phyloP scores from a whole-genome alignment of 2,329 filamentous ascomycete genomes.

The Microcyclospora tardicrescens region DNA sequence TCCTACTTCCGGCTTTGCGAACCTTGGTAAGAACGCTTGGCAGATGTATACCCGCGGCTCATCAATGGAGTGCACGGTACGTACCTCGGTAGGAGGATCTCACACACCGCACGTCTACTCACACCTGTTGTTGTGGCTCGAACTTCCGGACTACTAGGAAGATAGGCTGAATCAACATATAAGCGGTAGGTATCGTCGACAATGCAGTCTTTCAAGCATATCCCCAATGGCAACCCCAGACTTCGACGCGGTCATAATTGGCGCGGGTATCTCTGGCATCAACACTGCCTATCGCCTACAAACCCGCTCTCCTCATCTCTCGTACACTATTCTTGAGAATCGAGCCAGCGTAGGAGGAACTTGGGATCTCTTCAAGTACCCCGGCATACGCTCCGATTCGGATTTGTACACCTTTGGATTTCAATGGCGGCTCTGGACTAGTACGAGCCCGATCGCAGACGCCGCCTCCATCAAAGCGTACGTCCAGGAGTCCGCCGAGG shows the following conservation, averaged over 20 bases:
- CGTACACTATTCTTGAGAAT: conserved; percentile 55
- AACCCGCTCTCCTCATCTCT: conserved; percentile 36
- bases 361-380: conserved; percentile 67
- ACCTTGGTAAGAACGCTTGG: no score
- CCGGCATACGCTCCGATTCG: conserved; percentile 40
- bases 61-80: no score
- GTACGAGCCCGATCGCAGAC: conserved; percentile 33
- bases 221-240: conserved; percentile 13
- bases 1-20: no score
- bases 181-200: no score
- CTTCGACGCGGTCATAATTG: conserved; percentile 47
- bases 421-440: conserved; percentile 55
- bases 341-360: conserved; percentile 58
- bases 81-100: no score
- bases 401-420: conserved; percentile 45
- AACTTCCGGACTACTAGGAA: no score
- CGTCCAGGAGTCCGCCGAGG: conserved; percentile 29
- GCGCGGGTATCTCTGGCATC: conserved; percentile 66
- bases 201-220: no score
- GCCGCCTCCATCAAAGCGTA: conserved; percentile 33
- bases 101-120: no score
- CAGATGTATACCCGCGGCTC: no score
- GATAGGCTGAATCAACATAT: no score
- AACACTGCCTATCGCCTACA: conserved; percentile 53
- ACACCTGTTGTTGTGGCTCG: no score